Percentiles rank a stretch among this genome's conserved stretches.
Evolutionary conservation across 768 basidiomycete genomes (phyloP).

Genomic region (Mycena kentingensis): DNA sequence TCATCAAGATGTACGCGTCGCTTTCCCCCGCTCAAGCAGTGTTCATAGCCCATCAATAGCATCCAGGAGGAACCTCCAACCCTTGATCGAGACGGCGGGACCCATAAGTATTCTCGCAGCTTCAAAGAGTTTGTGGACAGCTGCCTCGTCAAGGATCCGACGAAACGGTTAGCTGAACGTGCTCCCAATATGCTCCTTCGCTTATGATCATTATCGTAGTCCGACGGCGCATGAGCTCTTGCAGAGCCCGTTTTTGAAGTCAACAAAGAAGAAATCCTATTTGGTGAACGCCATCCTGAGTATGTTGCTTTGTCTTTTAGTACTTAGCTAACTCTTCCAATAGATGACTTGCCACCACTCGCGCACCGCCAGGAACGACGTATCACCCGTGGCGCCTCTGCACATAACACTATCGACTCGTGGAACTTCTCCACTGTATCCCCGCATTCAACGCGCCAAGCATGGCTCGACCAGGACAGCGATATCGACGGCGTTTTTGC

Average conservation of each 20-base stretch:
- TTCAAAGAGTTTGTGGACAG: conserved; percentile 84
- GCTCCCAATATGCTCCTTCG: background rate
- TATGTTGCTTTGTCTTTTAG: conserved; percentile 30
- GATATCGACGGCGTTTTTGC: conserved; percentile 35
- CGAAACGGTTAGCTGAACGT: conserved; percentile 54
- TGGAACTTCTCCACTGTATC: conserved; percentile 75
- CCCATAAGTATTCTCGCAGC: conserved; percentile 72
- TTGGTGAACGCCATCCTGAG: conserved; percentile 77
- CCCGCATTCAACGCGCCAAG: conserved; percentile 28
- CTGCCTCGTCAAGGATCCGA: conserved; percentile 85
- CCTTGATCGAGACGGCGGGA: conserved; percentile 70
- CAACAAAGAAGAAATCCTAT: conserved; percentile 75
- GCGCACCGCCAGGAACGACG: conserved; percentile 73
- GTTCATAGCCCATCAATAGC: conserved; percentile 36
- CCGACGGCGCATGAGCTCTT: conserved; percentile 81
- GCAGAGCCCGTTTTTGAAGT: conserved; percentile 75
- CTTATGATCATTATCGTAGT: no score
- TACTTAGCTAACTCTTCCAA: conserved; percentile 2
- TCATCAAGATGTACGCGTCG: conserved; percentile 67
- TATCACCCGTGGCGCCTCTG: conserved; percentile 37
- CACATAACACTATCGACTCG: conserved; percentile 63
- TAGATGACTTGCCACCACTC: conserved; percentile 73
- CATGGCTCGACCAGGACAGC: conserved; percentile 25
- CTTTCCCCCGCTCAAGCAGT: background rate
- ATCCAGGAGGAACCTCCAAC: conserved; percentile 79